Percentiles rank a stretch among this genome's conserved stretches.
Conservation (phyloP, 495 filamentous ascomycete species). For the Penicillium longicatenatum region DNA sequence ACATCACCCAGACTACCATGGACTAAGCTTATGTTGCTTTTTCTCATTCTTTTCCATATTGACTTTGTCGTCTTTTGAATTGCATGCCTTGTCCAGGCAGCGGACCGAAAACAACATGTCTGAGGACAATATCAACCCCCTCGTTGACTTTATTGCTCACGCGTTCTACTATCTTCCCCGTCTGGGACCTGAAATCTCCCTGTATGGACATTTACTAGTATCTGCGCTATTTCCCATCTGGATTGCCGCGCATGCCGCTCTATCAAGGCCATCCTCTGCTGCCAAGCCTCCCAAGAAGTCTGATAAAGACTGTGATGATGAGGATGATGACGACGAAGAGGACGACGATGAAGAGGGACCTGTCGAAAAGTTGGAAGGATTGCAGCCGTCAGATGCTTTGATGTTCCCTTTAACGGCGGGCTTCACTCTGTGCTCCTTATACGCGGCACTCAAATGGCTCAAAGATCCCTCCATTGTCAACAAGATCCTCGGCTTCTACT, state of each 20-base stretch:
- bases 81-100: not conserved
- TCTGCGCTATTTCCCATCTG: constrained; percentile 74
- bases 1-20: constrained; percentile 9
- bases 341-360: constrained; percentile 50
- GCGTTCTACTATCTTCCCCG: constrained; percentile 51
- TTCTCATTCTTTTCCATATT: not conserved
- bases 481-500: constrained; percentile 82
- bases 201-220: constrained; percentile 66
- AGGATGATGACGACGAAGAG: constrained; percentile 51
- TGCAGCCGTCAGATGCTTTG: constrained; percentile 80
- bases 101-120: constrained; percentile 31
- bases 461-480: constrained; percentile 81
- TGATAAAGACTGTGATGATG: constrained; percentile 44
- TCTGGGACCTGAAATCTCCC: constrained; percentile 59
- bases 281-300: constrained; percentile 59
- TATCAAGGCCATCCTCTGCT: constrained; percentile 77
- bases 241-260: constrained; percentile 68
- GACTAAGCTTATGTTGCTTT: constrained; percentile 9
- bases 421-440: constrained; percentile 70
- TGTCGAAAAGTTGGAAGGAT: constrained; percentile 66
- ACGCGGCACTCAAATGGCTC: constrained; percentile 87
- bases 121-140: constrained; percentile 39
- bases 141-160: constrained; percentile 51
- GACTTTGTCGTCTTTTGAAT: not conserved
- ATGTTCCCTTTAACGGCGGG: constrained; percentile 85